phyloP scores from a whole-genome alignment of 225 moss, liverwort and hornwort species.

The Pseudoscleropodium purum region DNA sequence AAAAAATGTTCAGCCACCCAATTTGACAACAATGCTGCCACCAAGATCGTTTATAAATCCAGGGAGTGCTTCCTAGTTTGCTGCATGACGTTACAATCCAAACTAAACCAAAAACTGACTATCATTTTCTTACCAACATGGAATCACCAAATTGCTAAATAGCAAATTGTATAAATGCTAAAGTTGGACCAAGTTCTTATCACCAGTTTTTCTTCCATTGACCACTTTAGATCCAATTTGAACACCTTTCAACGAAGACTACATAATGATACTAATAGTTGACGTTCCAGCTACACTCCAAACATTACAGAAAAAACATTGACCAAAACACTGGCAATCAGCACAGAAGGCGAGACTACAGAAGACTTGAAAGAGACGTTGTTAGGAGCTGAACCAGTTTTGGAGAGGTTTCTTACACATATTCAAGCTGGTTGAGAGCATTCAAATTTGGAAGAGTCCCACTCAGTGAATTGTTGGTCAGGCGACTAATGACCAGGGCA shows the following conservation, averaged over 20 bases:
- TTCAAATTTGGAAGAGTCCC: slow-evolving; percentile 35
- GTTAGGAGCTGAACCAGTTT: not conserved
- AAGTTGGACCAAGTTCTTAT: not conserved
- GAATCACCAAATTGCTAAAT: not conserved
- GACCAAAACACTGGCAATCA: not conserved
- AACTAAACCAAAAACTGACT: not conserved
- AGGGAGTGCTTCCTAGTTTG: not conserved
- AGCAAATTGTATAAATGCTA: not conserved
- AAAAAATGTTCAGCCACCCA: not conserved
- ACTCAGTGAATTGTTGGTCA: slow-evolving; percentile 27
- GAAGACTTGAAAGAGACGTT: not conserved
- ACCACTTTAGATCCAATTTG: not conserved
- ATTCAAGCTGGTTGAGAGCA: slow-evolving; percentile 24
- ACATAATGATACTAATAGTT: not conserved
- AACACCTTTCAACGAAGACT: no score
- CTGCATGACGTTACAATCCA: not conserved
- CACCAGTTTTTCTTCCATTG: not conserved
- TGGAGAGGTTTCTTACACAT: slow-evolving; percentile 7
- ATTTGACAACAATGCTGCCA: not conserved
- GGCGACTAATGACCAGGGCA: slow-evolving; percentile 9
- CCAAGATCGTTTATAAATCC: no score
- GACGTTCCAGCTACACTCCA: not conserved
- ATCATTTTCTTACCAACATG: not conserved
- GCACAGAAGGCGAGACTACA: not conserved
- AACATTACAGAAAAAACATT: not conserved